Percentiles rank a stretch among this genome's conserved stretches.
Conservation (phyloP, 169 alveolate genomes). For the Plasmodium relictum region DNA sequence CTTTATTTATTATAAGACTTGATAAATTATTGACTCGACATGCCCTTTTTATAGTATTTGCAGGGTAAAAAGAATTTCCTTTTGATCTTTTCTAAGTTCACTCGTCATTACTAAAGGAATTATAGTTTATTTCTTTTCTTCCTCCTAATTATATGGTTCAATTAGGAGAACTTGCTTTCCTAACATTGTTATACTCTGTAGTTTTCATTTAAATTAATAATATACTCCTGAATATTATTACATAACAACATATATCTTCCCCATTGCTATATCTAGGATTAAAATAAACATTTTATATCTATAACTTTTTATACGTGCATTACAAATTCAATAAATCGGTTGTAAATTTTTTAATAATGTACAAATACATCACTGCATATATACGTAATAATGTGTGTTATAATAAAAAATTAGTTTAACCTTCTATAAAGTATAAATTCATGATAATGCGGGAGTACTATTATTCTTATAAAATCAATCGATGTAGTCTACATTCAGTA, state of each 20-base stretch:
- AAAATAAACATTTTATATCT: too few species aligned
- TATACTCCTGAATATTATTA: not conserved
- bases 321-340: not conserved
- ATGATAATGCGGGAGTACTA: slow-evolving; percentile 6
- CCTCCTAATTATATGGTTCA: slow-evolving; percentile 93
- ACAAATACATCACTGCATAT: not conserved
- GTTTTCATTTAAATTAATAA: not conserved
- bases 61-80: slow-evolving; percentile 65
- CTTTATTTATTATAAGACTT: not conserved
- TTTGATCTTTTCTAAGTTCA: slow-evolving; percentile 93
- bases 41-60: not conserved
- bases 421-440: not conserved
- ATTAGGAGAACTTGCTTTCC: slow-evolving; percentile 93
- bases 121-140: slow-evolving; percentile 87
- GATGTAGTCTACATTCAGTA: slow-evolving; percentile 69
- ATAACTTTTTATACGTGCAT: not conserved
- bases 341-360: not conserved
- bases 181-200: slow-evolving; percentile 9
- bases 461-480: not conserved
- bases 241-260: not conserved
- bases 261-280: too few species aligned
- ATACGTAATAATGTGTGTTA: not conserved
- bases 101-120: slow-evolving; percentile 94
- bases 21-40: not conserved
- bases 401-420: not conserved